Base-by-base conservation (phyloP, 805 yeast genomes). In the Saccharomycopsis amapae region DNA sequence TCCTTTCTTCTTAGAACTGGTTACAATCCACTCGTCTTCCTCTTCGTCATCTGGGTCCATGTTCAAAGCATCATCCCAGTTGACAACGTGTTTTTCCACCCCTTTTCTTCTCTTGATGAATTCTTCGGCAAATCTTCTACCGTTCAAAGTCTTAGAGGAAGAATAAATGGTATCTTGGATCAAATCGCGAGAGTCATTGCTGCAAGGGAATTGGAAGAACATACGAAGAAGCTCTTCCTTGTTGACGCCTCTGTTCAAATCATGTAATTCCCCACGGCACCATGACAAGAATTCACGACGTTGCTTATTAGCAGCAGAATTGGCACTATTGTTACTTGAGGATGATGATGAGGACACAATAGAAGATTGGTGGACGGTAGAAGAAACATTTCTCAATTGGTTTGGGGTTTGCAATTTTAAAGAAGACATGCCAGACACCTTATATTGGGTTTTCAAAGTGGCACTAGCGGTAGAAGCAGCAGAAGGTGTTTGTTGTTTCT, bases 81-180 rank as follows among this genome's bases (percentile, higher is more conserved):
- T 71, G 53, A 76, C 69, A 6, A 75, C 71, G 24, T 64, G 62
- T 33, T 59, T 73, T 56, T 88, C 97, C 46, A 86, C 89, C 41
- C 68, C 72, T 50, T 72, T 73, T 58, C 93, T 81, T 59, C 84
- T 79, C 64, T 81, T 83, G 59, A 82, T 70, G 61, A 93, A 93
- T 59, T 93, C 98, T 46, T 74, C 76, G 0, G 98, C 96, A 68
- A 89, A 90, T 54, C 95, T 73, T 60, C 96, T 79, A 20, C 97
- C 97, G 62, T 93, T 96, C 84, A 90, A 80, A 1, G 89, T 82
- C 2, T 89, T 75, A 34, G 95, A 83, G 50, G 87, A 84, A 22
- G 93, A 79, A 66, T 87, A 88, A 48, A 90, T 79, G 10, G 96
- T 86, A 58, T 90, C 98, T 1, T 95, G 82, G 59, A 90, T 88